Evolutionary conservation across 768 basidiomycete genomes (phyloP).

Genomic region (Lactarius hengduanensis): DNA sequence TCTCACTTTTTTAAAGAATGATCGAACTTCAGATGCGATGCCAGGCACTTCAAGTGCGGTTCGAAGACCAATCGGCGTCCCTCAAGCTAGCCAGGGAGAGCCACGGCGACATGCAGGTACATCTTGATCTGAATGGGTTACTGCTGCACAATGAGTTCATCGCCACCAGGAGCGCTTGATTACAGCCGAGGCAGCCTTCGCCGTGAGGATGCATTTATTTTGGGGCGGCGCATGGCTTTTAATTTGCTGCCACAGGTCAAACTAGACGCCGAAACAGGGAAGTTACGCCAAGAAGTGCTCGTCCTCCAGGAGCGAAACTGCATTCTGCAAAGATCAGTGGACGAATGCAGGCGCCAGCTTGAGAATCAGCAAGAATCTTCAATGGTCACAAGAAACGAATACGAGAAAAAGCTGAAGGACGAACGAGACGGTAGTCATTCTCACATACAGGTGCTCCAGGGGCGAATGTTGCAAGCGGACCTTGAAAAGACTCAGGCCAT

Average conservation of each 20-base stretch:
- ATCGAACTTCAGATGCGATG: slow-evolving; percentile 26
- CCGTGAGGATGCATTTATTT: slow-evolving; percentile 34
- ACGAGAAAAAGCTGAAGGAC: slow-evolving; percentile 20
- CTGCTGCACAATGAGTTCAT: slow-evolving; percentile 2
- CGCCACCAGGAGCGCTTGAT: slow-evolving; percentile 40
- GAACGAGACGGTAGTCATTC: slow-evolving; percentile 23
- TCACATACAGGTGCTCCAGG: slow-evolving; percentile 24
- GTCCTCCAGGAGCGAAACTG: slow-evolving; percentile 44
- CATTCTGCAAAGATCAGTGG: slow-evolving; percentile 32
- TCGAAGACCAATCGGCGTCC: slow-evolving; percentile 55
- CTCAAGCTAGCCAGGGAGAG: slow-evolving; percentile 55
- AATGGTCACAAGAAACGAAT: slow-evolving; percentile 17
- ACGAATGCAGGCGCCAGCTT: slow-evolving; percentile 23
- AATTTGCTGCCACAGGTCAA: slow-evolving; percentile 24
- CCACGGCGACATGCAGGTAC: slow-evolving; percentile 51
- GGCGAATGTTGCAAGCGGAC: slow-evolving; percentile 25
- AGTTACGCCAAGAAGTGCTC: slow-evolving; percentile 41
- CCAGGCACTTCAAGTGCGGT: slow-evolving; percentile 56
- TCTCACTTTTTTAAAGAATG: slow-evolving; percentile 10
- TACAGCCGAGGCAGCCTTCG: slow-evolving; percentile 37
- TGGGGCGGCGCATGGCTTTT: slow-evolving; percentile 12
- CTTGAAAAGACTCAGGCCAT: slow-evolving; percentile 21
- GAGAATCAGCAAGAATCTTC: slow-evolving; percentile 24
- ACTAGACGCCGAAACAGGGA: slow-evolving; percentile 38
- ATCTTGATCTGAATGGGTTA: slow-evolving; percentile 3